Conservation (phyloP, 257 asterid genomes). For the Solanum tacnaense region DNA sequence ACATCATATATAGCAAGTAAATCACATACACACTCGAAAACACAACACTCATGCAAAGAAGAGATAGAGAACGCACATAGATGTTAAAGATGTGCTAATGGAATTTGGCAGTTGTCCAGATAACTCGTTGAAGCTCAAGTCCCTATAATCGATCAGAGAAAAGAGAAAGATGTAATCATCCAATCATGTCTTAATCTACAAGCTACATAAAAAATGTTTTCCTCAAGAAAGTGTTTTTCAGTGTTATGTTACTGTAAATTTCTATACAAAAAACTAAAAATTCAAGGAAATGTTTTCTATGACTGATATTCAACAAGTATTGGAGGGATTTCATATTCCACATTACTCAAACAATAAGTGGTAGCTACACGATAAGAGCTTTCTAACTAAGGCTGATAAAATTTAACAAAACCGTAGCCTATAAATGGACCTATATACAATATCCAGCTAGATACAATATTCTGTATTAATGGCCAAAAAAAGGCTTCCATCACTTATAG, state of each 20-base stretch:
- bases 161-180: neutral
- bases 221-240: neutral
- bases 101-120: slow-evolving; percentile 1
- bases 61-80: neutral
- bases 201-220: neutral
- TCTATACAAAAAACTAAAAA: neutral
- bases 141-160: neutral
- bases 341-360: neutral
- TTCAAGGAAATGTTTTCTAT: neutral
- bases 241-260: neutral
- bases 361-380: neutral
- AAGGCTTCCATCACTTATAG: too few relatives aligned
- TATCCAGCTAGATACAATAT: too few relatives aligned
- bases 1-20: neutral
- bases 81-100: neutral
- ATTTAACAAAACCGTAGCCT: neutral
- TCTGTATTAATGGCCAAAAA: too few relatives aligned
- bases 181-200: neutral
- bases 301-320: neutral
- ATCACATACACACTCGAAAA: neutral
- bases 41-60: neutral
- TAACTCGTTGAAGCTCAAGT: slow-evolving; percentile 11
- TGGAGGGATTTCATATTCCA: neutral
- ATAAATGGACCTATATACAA: neutral
- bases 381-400: neutral